phyloP scores from a whole-genome alignment of 1,284 basidiomycete genomes.

The Macrocystidia cucumis region DNA sequence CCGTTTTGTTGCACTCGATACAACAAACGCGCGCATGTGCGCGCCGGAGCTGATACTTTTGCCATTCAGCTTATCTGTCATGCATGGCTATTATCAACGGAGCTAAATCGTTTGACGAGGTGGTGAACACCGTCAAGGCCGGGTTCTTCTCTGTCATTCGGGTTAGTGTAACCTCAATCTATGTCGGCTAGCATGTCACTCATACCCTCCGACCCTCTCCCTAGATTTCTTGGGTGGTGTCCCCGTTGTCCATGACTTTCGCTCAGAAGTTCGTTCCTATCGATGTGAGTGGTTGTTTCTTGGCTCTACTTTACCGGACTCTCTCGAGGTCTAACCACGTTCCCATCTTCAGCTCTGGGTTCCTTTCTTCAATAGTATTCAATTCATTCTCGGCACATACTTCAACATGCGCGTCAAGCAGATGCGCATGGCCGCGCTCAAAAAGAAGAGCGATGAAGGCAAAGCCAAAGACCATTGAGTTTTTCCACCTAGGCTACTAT shows the following conservation, averaged over 20 bases:
- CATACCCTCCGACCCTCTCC: neutral
- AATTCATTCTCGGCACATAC: conserved; percentile 61
- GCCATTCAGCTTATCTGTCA: conserved; percentile 48
- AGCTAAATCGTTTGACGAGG: conserved; percentile 57
- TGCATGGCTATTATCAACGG: conserved; percentile 86
- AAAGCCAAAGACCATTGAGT: conserved; percentile 25
- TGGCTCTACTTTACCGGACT: too few species aligned
- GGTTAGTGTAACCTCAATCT: conserved; percentile 32
- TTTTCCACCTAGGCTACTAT: neutral
- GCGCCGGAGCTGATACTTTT: conserved; percentile 1
- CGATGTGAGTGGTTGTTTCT: conserved; percentile 34
- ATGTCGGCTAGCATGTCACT: conserved; percentile 2
- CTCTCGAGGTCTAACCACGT: conserved; percentile 7
- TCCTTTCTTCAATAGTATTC: conserved; percentile 66
- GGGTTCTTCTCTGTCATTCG: conserved; percentile 73
- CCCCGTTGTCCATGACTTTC: conserved; percentile 62
- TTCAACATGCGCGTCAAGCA: conserved; percentile 68
- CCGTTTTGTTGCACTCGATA: neutral
- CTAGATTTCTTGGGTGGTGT: conserved; percentile 67
- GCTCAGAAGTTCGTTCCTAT: conserved; percentile 72
- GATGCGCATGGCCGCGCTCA: conserved; percentile 43
- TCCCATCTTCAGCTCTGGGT: conserved; percentile 50
- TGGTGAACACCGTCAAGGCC: conserved; percentile 64
- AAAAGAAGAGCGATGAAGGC: conserved; percentile 40
- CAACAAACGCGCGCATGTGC: neutral